Conservation (phyloP, 2,329 filamentous ascomycete species). For the Colletotrichum sp. region DNA sequence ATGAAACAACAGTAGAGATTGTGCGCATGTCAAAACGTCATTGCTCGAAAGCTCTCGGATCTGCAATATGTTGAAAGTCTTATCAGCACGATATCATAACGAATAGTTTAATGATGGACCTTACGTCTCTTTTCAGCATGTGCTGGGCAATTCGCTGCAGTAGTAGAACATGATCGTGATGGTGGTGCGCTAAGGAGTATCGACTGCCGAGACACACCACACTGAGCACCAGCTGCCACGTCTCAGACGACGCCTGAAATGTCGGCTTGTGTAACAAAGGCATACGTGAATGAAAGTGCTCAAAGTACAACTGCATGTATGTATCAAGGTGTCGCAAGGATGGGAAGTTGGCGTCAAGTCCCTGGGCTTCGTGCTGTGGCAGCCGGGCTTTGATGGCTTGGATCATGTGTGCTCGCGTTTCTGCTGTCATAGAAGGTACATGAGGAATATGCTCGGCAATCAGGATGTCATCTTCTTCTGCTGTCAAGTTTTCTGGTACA, state of each 20-base stretch:
- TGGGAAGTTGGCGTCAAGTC: neutral
- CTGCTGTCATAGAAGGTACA: neutral
- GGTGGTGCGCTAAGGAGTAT: neutral
- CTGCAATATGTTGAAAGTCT: fast-evolving
- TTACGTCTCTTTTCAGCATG: neutral
- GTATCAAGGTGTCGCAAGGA: neutral
- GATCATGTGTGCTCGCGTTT: neutral
- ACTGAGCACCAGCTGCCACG: neutral
- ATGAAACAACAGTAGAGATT: neutral
- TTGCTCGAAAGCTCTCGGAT: neutral
- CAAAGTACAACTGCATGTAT: neutral
- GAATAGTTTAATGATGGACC: fast-evolving
- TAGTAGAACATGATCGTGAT: neutral
- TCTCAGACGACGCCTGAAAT: neutral
- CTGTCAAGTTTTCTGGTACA: neutral
- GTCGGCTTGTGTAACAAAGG: neutral
- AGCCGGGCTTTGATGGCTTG: neutral
- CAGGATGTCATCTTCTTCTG: neutral
- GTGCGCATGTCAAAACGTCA: neutral
- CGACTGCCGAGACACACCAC: neutral
- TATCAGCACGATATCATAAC: neutral
- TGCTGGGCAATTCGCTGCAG: neutral
- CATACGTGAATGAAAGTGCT: neutral
- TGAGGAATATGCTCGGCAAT: neutral
- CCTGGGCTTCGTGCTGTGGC: neutral